Evolutionary conservation across 352 stramenopile species (phyloP).

Genomic region (Pythium dissimile): DNA sequence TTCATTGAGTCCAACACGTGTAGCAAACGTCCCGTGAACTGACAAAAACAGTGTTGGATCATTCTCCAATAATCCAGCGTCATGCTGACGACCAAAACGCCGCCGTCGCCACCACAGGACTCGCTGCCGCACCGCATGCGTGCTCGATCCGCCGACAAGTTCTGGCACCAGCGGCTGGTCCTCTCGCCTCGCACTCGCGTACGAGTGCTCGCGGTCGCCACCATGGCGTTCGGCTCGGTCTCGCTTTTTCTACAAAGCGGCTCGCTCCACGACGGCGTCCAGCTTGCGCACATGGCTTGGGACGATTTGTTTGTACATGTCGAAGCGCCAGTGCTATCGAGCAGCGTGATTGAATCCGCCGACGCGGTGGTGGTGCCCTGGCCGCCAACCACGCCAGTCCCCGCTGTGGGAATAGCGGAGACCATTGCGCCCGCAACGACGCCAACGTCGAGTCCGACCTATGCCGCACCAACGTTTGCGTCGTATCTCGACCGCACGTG

Average conservation of each 20-base stretch:
- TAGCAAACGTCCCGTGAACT: no score
- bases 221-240: neutral
- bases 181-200: neutral
- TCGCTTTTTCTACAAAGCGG: neutral
- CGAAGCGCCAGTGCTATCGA: neutral
- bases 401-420: no score
- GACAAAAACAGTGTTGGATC: no score
- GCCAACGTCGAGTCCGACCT: neutral
- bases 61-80: no score
- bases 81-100: no score
- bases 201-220: neutral
- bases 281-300: neutral
- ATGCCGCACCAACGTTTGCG: neutral
- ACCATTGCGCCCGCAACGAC: neutral
- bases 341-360: neutral
- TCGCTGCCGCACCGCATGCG: no score
- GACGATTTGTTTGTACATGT: neutral
- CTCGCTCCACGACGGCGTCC: neutral
- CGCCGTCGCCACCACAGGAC: no score
- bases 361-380: neutral
- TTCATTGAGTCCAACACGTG: no score
- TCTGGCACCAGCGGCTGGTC: neutral
- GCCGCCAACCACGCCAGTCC: neutral
- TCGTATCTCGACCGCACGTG: neutral
- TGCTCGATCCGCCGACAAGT: neutral